Evolutionary conservation across 495 filamentous ascomycete species (phyloP).

Genomic region (Penicilliopsis zonata): DNA sequence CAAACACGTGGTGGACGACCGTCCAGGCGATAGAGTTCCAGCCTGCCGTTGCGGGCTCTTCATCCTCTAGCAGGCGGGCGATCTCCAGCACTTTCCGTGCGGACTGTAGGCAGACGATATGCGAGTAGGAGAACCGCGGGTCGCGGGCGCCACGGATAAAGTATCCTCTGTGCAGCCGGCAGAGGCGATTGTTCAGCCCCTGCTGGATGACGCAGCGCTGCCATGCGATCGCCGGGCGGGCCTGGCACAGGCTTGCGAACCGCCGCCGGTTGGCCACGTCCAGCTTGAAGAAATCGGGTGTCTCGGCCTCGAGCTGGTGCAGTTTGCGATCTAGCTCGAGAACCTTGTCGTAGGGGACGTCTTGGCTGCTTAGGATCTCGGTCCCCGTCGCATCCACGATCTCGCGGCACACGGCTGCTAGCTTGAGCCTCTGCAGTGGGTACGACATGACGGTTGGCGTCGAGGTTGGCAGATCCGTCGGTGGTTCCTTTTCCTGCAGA

Average conservation of each 20-base stretch:
- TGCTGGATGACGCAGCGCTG: conserved; percentile 28
- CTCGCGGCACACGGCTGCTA: conserved; percentile 28
- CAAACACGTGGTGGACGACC: conserved; percentile 33
- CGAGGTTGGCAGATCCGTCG: conserved; percentile 5
- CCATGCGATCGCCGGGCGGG: conserved; percentile 25
- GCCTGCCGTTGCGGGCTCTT: conserved; percentile 13
- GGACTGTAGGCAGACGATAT: conserved; percentile 27
- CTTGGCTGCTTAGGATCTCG: conserved; percentile 16
- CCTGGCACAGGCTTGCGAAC: conserved; percentile 20
- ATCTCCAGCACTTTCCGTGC: conserved; percentile 31
- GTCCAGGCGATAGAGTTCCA: conserved; percentile 21
- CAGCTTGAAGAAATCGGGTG: conserved; percentile 23
- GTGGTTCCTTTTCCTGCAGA: conserved; percentile 1
- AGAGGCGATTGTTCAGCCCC: conserved; percentile 29
- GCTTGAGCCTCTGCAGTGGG: conserved; percentile 24
- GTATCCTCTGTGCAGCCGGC: conserved; percentile 30
- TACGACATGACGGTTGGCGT: conserved; percentile 33
- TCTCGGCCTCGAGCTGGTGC: conserved; percentile 11
- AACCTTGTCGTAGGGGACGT: conserved; percentile 24
- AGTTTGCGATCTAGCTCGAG: conserved; percentile 23
- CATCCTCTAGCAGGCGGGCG: conserved; percentile 27
- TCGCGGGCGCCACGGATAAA: conserved; percentile 29
- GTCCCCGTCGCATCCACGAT: conserved; percentile 23
- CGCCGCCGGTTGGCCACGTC: conserved; percentile 18
- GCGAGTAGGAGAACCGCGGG: conserved; percentile 31